Base-by-base conservation (phyloP, 257 asterid species). In the Solanum virginianum region DNA sequence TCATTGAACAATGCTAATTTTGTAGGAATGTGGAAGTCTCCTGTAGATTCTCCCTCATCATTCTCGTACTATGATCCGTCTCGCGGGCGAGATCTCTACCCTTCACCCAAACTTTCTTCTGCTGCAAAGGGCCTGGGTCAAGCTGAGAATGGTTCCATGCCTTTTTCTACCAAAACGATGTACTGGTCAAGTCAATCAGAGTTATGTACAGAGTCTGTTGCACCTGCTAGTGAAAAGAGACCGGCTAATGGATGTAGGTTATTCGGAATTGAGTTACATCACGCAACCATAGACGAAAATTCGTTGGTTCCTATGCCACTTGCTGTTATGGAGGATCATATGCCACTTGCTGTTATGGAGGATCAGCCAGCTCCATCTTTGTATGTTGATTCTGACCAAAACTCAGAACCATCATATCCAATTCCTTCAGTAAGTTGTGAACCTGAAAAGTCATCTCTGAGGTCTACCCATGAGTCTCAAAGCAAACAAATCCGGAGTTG, bases 201-300 rank as follows among this genome's bases (percentile, higher is more conserved):
- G 80, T 83, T 88, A 36, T 90, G 86, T 53, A 88, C 84, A 12
- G 97, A 93, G 68, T 91, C 91, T 26, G 32, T 81, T 87, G 85
- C 90, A 54, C 97, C 98, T 43, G 87, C 91, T 59, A 87, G 90
- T 86, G 96, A 92, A 84, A 96, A 91, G 90, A 93, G 93, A 89
- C 98, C 84, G 87, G 90, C 89, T 24, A 90, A 91, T 85, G 97
- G 96, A 60, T 94, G 88, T 90, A 91, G 95, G 89, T 90, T 96
- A 71, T 95, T 95, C 85, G 99, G 98, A 26, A 91, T 95, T 81
- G 97, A 95, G 90, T 89, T 94, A 86, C 86, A 91, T 84, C 94
- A 84, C 60, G 88, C 99, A 75, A 84, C 89, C 1, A 83, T 86
- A 63, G 94, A 92, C 59, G 97, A 92, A 82, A 63, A 91, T 22